Evolutionary conservation across 352 stramenopile species (phyloP).

Genomic region (Phytophthora idaei): DNA sequence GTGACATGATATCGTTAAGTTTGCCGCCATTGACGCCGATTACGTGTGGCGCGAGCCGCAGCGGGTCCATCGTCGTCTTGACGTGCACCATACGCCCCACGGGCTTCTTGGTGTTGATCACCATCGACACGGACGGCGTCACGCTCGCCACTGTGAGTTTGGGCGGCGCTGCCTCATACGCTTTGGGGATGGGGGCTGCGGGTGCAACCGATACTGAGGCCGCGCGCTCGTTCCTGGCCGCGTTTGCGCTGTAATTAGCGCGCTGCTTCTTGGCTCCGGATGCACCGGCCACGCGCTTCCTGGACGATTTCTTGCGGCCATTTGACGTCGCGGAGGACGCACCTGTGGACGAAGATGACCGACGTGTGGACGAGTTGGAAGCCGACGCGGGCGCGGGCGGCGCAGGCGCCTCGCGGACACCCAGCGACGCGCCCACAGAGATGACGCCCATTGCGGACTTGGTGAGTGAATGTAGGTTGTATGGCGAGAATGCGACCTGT

Average conservation of each 20-base stretch:
- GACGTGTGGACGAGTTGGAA: constrained; percentile 3
- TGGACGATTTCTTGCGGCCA: constrained; percentile 28
- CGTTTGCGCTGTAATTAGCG: constrained; percentile 7
- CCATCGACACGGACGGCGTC: constrained; percentile 15
- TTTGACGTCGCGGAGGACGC: constrained; percentile 4
- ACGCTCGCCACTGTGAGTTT: background rate
- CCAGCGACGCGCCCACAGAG: constrained; percentile 77
- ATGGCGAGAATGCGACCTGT: constrained; percentile 9
- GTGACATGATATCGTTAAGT: constrained; percentile 65
- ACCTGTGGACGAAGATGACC: constrained; percentile 2
- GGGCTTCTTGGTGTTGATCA: constrained; percentile 25
- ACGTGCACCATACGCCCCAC: constrained; percentile 43
- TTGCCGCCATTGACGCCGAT: constrained; percentile 53
- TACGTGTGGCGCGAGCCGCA: constrained; percentile 51
- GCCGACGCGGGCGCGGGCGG: background rate
- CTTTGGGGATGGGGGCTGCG: constrained; percentile 10
- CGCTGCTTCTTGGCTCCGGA: constrained; percentile 21
- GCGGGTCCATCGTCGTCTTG: constrained; percentile 47
- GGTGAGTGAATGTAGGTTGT: constrained; percentile 2
- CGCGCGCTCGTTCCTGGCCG: constrained; percentile 6
- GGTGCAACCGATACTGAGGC: background rate
- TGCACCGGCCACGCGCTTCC: constrained; percentile 23
- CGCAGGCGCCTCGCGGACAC: constrained; percentile 48
- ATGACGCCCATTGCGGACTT: constrained; percentile 69
- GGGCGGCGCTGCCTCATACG: background rate